phyloP scores from a whole-genome alignment of 768 basidiomycete species.

The Russula lepida region DNA sequence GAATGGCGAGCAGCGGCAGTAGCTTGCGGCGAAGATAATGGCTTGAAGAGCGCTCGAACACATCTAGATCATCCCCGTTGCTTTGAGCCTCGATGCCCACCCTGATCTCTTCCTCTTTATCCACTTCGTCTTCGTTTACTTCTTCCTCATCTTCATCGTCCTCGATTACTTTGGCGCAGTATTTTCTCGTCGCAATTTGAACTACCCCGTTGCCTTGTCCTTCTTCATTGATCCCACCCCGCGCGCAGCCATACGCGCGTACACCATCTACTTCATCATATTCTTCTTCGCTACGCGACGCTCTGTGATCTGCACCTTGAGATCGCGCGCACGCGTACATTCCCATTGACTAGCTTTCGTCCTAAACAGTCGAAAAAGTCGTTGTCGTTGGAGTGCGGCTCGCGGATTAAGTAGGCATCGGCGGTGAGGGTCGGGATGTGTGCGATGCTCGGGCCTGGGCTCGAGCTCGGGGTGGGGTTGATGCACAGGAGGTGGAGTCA shows the following conservation, averaged over 20 bases:
- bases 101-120: background rate
- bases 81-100: background rate
- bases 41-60: background rate
- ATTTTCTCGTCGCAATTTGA: background rate
- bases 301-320: constrained; percentile 4
- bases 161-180: background rate
- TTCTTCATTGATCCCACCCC: background rate
- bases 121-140: background rate
- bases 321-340: background rate
- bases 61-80: background rate
- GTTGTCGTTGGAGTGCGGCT: no score
- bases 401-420: no score
- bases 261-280: background rate
- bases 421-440: no score
- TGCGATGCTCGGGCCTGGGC: no score
- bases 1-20: background rate
- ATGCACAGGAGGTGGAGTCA: no score
- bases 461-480: no score
- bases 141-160: constrained; percentile 3
- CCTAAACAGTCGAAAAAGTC: no score
- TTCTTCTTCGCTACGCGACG: background rate
- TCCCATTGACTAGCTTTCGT: no score
- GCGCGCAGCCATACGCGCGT: background rate
- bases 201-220: background rate
- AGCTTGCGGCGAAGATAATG: background rate